These are phyloP conservation scores for Rhizopogon vinicolor DNA, from an alignment of 768 basidiomycete genomes.

Conservation along the genomic window DNA sequence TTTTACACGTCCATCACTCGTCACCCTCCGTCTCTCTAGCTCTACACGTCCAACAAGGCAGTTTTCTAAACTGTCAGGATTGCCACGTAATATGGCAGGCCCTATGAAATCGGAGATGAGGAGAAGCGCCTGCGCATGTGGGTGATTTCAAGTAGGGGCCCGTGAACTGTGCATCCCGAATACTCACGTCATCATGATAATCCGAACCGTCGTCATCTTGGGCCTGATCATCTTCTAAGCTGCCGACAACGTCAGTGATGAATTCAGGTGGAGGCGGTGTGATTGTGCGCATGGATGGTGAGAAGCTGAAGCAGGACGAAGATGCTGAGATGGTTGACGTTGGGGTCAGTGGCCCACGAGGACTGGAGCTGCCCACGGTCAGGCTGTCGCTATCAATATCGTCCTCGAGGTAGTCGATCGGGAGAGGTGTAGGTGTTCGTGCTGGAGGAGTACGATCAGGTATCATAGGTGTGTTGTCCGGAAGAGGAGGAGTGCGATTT, in stretches of 20 bases:
- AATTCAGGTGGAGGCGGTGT: constrained; percentile 43
- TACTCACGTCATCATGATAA: constrained; percentile 70
- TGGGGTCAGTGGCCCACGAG: constrained; percentile 26
- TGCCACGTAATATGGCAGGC: constrained; percentile 33
- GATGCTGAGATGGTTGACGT: constrained; percentile 23
- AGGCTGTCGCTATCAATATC: constrained; percentile 25
- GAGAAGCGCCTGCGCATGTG: constrained; percentile 45
- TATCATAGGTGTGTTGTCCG: neutral
- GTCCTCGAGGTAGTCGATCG: constrained; percentile 20
- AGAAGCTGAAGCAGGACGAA: constrained; percentile 23
- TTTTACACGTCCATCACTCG: constrained; percentile 64
- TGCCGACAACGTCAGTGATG: constrained; percentile 57
- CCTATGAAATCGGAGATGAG: constrained; percentile 61
- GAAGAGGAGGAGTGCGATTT: neutral
- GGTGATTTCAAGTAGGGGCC: constrained; percentile 14
- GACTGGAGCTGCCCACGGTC: constrained; percentile 20
- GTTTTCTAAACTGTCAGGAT: constrained; percentile 10
- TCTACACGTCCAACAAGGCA: constrained; percentile 43
- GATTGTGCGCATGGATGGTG: constrained; percentile 25
- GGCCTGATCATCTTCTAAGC: constrained; percentile 39
- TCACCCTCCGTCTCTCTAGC: constrained; percentile 53
- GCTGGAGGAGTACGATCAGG: constrained; percentile 1
- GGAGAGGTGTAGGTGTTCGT: constrained; percentile 12
- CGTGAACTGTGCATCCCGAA: constrained; percentile 14
- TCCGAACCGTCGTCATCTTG: constrained; percentile 45